Conservation (phyloP, 129 eudicot species). For the Tanacetum coccineum region DNA sequence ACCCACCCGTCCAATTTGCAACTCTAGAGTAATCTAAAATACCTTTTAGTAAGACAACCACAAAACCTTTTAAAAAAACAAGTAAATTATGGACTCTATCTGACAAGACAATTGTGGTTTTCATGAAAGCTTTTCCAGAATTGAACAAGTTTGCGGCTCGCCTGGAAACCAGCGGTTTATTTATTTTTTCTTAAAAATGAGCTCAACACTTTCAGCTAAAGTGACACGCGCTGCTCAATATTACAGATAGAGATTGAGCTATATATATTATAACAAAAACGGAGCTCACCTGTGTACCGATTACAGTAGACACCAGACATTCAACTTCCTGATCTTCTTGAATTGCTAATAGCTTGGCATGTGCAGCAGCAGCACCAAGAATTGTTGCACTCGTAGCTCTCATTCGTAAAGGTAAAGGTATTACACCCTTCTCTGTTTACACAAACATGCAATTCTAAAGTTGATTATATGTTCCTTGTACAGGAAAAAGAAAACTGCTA, state of each 20-base stretch:
- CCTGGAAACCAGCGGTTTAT: background rate
- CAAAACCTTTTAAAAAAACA: background rate
- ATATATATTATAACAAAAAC: background rate
- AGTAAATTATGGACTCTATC: background rate
- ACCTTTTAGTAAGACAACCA: background rate
- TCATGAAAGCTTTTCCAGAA: no score
- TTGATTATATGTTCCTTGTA: constrained; percentile 9
- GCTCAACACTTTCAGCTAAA: background rate
- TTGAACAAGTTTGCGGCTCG: background rate
- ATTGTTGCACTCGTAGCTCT: constrained; percentile 90
- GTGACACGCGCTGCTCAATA: background rate
- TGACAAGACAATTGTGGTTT: no score
- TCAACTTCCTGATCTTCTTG: constrained; percentile 85
- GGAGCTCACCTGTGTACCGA: constrained; percentile 67
- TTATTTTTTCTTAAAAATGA: background rate
- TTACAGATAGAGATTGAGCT: no score
- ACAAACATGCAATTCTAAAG: background rate
- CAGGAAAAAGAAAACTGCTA: background rate
- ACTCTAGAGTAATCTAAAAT: background rate
- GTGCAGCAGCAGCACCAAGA: constrained; percentile 96
- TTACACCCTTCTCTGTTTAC: constrained; percentile 46
- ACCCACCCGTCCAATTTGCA: background rate
- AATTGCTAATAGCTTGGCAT: constrained; percentile 78
- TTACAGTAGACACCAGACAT: constrained; percentile 54
- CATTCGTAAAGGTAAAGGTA: constrained; percentile 66